A percentile compares a stretch with the other conserved stretches of the same genome.
Evolutionary conservation across 1,139 yeast genomes (phyloP).

Genomic region (Hemisphaericaspora lyxosophila): DNA sequence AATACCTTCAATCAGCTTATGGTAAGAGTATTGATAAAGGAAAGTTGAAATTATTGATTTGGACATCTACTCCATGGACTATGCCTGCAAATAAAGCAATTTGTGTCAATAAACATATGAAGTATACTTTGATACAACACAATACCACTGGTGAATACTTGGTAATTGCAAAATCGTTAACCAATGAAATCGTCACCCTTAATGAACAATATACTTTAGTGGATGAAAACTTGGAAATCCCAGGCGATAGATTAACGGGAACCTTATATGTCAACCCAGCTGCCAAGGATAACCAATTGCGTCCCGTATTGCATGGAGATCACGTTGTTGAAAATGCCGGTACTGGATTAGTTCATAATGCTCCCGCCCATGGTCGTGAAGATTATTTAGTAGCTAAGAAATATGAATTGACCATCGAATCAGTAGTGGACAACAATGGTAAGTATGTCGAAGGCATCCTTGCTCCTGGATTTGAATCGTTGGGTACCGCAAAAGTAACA

Average conservation of each 20-base stretch:
- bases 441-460: conserved; percentile 51
- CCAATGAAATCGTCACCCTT: conserved; percentile 24
- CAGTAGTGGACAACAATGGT: conserved; percentile 81
- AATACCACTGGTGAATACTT: conserved; percentile 32
- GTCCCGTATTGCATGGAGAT: conserved; percentile 72
- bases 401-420: conserved; percentile 57
- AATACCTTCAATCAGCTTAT: conserved; percentile 4
- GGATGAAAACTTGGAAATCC: conserved; percentile 11
- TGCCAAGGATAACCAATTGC: conserved; percentile 28
- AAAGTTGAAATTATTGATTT: conserved; percentile 49
- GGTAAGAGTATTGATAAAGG: conserved; percentile 6
- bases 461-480: conserved; percentile 37
- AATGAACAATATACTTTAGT: conserved; percentile 35
- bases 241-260: conserved; percentile 49
- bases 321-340: conserved; percentile 85
- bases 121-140: conserved; percentile 53
- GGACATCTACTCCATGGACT: conserved; percentile 99
- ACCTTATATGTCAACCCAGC: conserved; percentile 60
- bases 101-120: conserved; percentile 60
- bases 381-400: conserved; percentile 74
- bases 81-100: conserved; percentile 84
- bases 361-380: conserved; percentile 97
- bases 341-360: conserved; percentile 94
- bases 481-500: conserved; percentile 62
- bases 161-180: conserved; percentile 51